Evolutionary conservation across 495 filamentous ascomycete species (phyloP).

Genomic region (Ascodesmis nigricans): DNA sequence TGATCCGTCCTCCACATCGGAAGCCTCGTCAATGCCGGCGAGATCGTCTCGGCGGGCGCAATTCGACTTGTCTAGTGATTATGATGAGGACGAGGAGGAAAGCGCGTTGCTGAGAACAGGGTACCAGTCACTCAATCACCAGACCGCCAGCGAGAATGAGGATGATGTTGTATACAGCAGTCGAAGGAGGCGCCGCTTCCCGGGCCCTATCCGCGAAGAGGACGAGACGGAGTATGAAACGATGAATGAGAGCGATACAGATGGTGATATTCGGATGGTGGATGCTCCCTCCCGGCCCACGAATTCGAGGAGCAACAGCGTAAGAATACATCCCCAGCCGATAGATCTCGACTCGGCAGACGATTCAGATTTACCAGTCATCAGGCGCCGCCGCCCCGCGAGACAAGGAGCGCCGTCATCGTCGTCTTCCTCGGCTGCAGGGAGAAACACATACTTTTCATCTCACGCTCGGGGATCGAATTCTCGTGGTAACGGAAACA

Average conservation of each 20-base stretch:
- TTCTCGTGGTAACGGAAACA: constrained; percentile 1
- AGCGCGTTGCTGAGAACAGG: background rate
- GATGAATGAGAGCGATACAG: constrained; percentile 14
- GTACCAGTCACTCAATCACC: constrained; percentile 2
- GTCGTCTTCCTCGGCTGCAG: background rate
- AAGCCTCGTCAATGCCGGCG: constrained; percentile 9
- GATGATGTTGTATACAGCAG: constrained; percentile 10
- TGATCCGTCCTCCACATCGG: constrained; percentile 14
- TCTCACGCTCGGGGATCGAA: constrained; percentile 4
- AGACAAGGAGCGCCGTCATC: too few relatives aligned
- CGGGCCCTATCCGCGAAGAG: constrained; percentile 18
- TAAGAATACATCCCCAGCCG: constrained; percentile 4
- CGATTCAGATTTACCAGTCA: constrained; percentile 10
- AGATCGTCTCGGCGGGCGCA: background rate
- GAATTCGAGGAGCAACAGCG: background rate
- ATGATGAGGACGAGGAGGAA: constrained; percentile 15
- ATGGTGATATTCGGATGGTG: constrained; percentile 16
- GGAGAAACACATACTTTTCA: constrained; percentile 7
- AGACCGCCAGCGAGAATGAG: constrained; percentile 16
- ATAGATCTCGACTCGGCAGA: constrained; percentile 13
- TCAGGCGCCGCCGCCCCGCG: constrained; percentile 6
- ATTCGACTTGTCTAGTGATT: constrained; percentile 13
- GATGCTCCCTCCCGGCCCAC: constrained; percentile 1
- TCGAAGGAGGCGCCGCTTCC: constrained; percentile 10
- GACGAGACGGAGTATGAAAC: constrained; percentile 11